Conservation (phyloP, 257 asterid genomes). For the Capsicum baccatum region DNA sequence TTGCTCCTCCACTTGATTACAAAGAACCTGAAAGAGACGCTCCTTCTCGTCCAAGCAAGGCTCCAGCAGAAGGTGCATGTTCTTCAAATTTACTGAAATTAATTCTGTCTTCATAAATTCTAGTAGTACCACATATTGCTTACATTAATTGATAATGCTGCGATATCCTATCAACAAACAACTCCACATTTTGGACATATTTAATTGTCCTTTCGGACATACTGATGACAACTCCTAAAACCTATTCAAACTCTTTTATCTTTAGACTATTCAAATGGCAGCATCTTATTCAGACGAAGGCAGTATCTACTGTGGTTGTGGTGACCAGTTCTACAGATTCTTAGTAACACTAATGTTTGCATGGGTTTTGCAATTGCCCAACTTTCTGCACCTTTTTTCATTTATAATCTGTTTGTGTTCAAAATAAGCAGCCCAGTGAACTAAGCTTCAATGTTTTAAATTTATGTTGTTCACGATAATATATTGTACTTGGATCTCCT, state of each 20-base stretch:
- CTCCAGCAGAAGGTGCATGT: conserved; percentile 62
- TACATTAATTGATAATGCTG: conserved; percentile 1
- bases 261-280: not conserved
- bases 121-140: not conserved
- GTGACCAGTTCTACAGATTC: not conserved
- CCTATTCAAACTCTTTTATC: conserved; percentile 10
- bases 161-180: not conserved
- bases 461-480: not conserved
- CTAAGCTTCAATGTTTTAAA: not conserved
- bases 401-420: not conserved
- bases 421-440: not conserved
- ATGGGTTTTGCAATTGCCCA: not conserved
- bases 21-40: conserved; percentile 88
- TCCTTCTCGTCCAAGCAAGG: conserved; percentile 55
- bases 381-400: not conserved
- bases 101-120: not conserved
- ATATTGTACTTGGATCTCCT: not conserved
- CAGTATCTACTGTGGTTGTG: not conserved
- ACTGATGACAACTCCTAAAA: not conserved
- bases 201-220: not conserved
- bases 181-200: conserved; percentile 9
- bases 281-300: not conserved
- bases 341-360: not conserved
- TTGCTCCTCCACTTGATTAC: conserved; percentile 98
- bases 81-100: conserved; percentile 23